Evolutionary conservation across 345 rosid genomes (phyloP), one percentile per base, ranked within the genome.

Genomic region (Nasturtium officinale): DNA sequence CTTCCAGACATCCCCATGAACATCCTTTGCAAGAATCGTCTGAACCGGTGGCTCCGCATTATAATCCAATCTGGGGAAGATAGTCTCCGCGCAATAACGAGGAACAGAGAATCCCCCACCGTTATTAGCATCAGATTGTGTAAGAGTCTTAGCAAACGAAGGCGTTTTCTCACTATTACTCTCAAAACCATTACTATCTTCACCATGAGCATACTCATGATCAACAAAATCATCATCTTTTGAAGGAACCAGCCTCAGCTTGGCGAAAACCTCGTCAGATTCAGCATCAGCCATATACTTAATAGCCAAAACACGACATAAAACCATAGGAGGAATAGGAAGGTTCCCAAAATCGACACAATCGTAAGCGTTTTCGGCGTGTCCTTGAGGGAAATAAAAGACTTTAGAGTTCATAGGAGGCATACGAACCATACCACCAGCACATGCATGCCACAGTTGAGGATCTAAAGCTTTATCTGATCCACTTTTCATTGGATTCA

Each of bases 41-140:
- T 95, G 99, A 59, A 95, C 99, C 2, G 99, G 99, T 18, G 99
- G 99, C 52, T 95, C 96, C 0, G 89, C 90, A 1, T 81, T 85
- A 45, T 88, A 91, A 74, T 95, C 99, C 77, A 95, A 55, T 21
- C 89, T 83, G 1, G 96, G 99, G 54, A 95, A 95, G 51, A 95
- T 91, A 7, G 96, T 91, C 87, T 95, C 98, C 0, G 99, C 99
- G n/a, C 99, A 95, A 69, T 95, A 95, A 7, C 99, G 87, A 0
- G 99, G 99, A 38, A 95, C 99, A 4, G 99, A 95, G 84, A 95
- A 95, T 3, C 99, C 99, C 0, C 99, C 99, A 11, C 99, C 99
- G 20, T 95, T 95, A 55, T 95, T 95, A 61, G 99, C 99, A 75
- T 95, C 99, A 10, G 99, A 95, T 25, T 95, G 96, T 42, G 97